Evolutionary conservation across 1,139 yeast genomes (phyloP), one percentile per base, ranked within the genome.

Genomic region (Yamadazyma trypodendri): DNA sequence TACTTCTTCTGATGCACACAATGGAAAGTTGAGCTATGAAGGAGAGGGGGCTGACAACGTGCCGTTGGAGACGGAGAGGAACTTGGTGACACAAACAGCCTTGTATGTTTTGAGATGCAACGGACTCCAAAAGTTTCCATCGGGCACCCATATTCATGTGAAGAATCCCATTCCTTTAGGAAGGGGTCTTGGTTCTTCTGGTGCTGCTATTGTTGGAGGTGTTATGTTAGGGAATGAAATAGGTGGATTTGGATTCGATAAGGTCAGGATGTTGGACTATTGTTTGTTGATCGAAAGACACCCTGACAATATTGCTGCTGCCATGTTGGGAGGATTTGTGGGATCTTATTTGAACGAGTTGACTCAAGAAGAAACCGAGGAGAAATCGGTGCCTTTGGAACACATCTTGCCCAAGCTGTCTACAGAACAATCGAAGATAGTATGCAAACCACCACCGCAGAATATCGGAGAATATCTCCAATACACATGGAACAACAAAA

Each of bases 291-390:
- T 92, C 52, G 98, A 92, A 67, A 81, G 97, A 58, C 98, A 92
- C 55, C 98, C 98, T 24, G 98, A 92, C 63, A 92, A 92, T 61
- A 90, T 92, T 55, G 90, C 97, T 16, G 98, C 98, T 24, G 96
- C 98, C 32, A 88, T 92, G 96, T 83, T 90, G 79, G 98, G 98
- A 41, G 97, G 98, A 4, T 92, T 92, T 61, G 95, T 90, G 28
- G 98, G 98, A 25, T 87, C 96, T 1, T 92, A 86, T 62, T 74
- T 92, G 56, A 79, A 95, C 52, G 95, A 87, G 48, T 68, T 92
- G 45, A 68, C 79, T 24, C 79, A 81, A 4, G 75, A 77, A 33
- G 96, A 90, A 46, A 72, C 77, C 43, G 81, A 73, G 39, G 76
- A 85, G 38, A 84, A 85, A 47, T 89, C 82, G 56, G 85, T 88